Conservation (phyloP, 768 basidiomycete species). For the Lyophyllum semitale region DNA sequence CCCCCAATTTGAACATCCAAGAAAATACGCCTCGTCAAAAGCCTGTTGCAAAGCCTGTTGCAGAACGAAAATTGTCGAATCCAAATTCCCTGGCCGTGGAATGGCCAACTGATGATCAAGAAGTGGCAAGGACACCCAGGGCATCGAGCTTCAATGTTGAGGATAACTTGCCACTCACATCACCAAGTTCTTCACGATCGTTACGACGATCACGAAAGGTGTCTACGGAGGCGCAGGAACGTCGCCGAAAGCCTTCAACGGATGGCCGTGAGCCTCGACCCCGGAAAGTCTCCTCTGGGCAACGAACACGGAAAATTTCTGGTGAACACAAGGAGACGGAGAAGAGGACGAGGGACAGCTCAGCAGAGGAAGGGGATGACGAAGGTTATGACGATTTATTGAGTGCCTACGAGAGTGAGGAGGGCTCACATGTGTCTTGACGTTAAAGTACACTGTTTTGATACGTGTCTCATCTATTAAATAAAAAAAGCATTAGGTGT, state of each 20-base stretch:
- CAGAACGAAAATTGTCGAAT: conserved; percentile 40
- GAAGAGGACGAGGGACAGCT: conserved; percentile 54
- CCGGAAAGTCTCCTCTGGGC: conserved; percentile 47
- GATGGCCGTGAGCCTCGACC: conserved; percentile 35
- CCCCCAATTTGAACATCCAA: conserved; percentile 50
- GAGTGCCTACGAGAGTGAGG: conserved; percentile 83
- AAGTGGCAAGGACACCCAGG: conserved; percentile 57
- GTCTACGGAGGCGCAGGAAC: conserved; percentile 36
- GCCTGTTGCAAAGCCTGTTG: conserved; percentile 14
- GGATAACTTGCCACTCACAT: conserved; percentile 28
- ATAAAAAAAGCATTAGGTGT: background rate
- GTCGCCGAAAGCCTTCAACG: conserved; percentile 30
- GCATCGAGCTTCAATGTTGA: conserved; percentile 48
- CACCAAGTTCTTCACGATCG: conserved; percentile 28
- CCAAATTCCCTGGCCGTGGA: conserved; percentile 53
- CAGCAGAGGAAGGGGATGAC: conserved; percentile 78
- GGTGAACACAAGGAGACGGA: conserved; percentile 39
- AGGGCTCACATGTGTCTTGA: conserved; percentile 31
- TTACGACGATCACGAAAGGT: conserved; percentile 40
- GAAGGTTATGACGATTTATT: conserved; percentile 75
- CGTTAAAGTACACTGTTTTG: background rate
- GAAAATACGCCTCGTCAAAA: conserved; percentile 24
- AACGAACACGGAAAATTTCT: conserved; percentile 49
- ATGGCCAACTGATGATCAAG: conserved; percentile 52
- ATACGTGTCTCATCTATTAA: background rate